phyloP scores from a whole-genome alignment of 192 early-diverging fungal genomes.

The Entophlyctis helioformis region DNA sequence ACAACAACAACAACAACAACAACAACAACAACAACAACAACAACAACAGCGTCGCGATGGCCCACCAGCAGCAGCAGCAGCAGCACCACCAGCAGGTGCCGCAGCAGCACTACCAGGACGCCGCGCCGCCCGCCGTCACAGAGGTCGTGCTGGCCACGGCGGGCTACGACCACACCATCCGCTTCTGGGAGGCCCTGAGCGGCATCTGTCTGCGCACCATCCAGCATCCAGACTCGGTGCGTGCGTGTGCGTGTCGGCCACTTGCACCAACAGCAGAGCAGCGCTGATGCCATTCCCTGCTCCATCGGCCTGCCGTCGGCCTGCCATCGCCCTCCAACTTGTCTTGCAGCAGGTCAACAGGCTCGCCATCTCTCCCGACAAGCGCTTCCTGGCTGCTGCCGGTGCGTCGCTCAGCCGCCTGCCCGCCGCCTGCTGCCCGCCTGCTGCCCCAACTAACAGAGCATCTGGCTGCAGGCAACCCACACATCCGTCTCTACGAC shows the following conservation, averaged over 20 bases:
- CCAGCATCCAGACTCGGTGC: constrained; percentile 69
- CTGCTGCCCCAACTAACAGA: too few species aligned
- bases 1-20: too few species aligned
- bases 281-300: too few species aligned
- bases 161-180: constrained; percentile 51
- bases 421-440: not conserved
- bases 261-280: too few species aligned
- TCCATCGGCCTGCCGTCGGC: too few species aligned
- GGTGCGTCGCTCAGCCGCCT: constrained; percentile 24
- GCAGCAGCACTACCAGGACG: not conserved
- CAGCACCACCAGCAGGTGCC: too few species aligned
- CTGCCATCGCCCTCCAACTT: too few species aligned
- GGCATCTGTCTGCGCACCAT: constrained; percentile 49
- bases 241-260: constrained; percentile 1
- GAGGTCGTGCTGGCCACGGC: constrained; percentile 44
- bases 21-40: too few species aligned
- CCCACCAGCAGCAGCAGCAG: too few species aligned
- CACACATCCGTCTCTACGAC: constrained; percentile 70
- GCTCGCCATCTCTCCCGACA: constrained; percentile 78
- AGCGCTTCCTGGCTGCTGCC: constrained; percentile 72
- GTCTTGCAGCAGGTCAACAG: constrained; percentile 67
- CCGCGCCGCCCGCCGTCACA: constrained; percentile 4
- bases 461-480: constrained; percentile 46
- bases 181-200: constrained; percentile 47
- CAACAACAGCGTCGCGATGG: too few species aligned